A percentile compares a stretch with the other conserved stretches of the same genome.
These are phyloP conservation scores for Acacia confusa DNA, from an alignment of 306 rosid genomes.

Conservation along the genomic window DNA sequence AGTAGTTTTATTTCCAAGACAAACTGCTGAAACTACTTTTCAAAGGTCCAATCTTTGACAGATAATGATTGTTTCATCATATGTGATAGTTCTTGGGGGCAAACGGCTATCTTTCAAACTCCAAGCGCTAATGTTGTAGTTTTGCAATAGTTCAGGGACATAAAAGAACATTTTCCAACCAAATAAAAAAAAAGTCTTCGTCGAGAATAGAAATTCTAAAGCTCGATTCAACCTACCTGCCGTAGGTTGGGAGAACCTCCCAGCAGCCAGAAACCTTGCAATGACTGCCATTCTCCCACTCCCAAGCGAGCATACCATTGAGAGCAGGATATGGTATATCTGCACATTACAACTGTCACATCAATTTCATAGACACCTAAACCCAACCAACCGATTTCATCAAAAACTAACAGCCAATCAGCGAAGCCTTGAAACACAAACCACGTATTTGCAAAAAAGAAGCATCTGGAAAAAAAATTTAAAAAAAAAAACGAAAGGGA, in stretches of 20 bases:
- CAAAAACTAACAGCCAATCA: not conserved
- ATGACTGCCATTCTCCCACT: slow-evolving; percentile 82
- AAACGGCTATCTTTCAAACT: not conserved
- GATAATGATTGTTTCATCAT: not conserved
- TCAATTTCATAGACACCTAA: not conserved
- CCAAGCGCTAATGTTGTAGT: not conserved
- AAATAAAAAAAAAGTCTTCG: not conserved
- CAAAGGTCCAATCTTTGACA: not conserved
- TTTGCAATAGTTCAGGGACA: not conserved
- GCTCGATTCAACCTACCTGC: slow-evolving; percentile 47
- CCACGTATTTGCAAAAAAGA: not conserved
- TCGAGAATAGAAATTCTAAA: slow-evolving; percentile 4
- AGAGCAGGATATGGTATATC: slow-evolving; percentile 21
- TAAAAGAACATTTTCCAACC: not conserved
- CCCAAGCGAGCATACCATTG: slow-evolving; percentile 67
- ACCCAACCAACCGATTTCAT: not conserved
- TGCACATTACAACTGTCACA: not conserved
- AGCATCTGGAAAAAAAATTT: not conserved
- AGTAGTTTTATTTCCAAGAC: not conserved
- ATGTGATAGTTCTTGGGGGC: not conserved
- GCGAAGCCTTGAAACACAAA: not conserved
- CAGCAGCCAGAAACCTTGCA: slow-evolving; percentile 75
- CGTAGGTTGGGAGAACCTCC: slow-evolving; percentile 49
- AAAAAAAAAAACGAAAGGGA: not conserved
- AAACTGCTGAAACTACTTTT: not conserved